A percentile compares a stretch with the other conserved stretches of the same genome.
phyloP scores from a whole-genome alignment of 768 basidiomycete genomes.

The Leucosporidium yakuticum region DNA sequence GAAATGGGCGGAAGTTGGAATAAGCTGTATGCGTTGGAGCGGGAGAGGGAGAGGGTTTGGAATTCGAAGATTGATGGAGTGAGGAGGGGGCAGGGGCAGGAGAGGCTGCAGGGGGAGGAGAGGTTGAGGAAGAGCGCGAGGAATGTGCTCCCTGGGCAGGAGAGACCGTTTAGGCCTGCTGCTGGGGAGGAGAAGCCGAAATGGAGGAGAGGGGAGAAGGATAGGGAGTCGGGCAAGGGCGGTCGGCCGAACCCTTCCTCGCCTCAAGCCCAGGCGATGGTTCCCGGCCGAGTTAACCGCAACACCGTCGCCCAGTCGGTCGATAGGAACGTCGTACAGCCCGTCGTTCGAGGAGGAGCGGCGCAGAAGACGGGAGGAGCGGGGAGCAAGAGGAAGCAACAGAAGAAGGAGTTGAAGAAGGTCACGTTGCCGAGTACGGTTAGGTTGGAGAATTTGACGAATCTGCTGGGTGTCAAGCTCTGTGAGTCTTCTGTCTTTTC shows the following conservation, averaged over 20 bases:
- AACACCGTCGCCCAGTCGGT: neutral
- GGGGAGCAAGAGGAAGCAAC: neutral
- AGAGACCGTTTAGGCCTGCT: no score
- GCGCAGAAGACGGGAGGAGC: neutral
- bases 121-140: neutral
- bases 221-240: neutral
- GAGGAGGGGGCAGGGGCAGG: neutral
- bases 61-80: neutral
- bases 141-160: neutral
- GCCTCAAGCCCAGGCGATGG: neutral
- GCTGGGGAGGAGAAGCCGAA: neutral
- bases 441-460: constrained; percentile 4
- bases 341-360: neutral
- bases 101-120: neutral
- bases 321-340: neutral
- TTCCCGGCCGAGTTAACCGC: neutral
- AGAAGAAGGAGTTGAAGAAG: neutral
- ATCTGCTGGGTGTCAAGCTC: constrained; percentile 3
- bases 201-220: neutral
- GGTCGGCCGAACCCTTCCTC: no score
- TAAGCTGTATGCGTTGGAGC: constrained; percentile 2
- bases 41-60: neutral
- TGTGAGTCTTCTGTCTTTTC: neutral
- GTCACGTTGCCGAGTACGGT: constrained; percentile 4
- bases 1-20: neutral